phyloP scores from a whole-genome alignment of 2,329 filamentous ascomycete genomes.

The Colletotrichum endophyticum region DNA sequence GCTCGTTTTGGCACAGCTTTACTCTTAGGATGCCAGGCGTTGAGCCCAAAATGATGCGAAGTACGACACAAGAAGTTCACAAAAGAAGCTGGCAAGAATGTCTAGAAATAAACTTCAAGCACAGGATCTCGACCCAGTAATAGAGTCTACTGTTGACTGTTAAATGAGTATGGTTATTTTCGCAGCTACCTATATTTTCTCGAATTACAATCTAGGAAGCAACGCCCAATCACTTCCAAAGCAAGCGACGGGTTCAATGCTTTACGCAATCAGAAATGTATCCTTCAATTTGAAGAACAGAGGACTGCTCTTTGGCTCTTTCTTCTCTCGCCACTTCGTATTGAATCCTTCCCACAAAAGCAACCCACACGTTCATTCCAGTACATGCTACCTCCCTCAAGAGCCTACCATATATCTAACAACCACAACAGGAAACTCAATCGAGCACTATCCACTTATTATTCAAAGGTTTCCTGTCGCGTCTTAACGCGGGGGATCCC shows the following conservation, averaged over 20 bases:
- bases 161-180: neutral
- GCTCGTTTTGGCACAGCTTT: neutral
- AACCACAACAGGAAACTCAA: no score
- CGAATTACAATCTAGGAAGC: neutral
- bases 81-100: neutral
- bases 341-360: neutral
- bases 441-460: neutral
- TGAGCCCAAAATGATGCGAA: neutral
- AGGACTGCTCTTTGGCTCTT: neutral
- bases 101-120: neutral
- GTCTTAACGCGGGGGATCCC: neutral
- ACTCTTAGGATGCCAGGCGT: neutral
- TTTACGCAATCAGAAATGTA: neutral
- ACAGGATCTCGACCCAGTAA: neutral
- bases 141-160: neutral
- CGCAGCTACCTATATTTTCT: neutral
- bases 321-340: neutral
- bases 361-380: neutral
- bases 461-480: neutral
- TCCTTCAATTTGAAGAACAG: neutral
- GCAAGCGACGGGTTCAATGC: neutral
- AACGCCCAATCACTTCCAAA: neutral
- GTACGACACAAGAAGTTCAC: neutral
- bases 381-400: neutral
- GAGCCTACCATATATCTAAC: no score